phyloP scores from a whole-genome alignment of 768 basidiomycete species.

The Suillus subalutaceus region DNA sequence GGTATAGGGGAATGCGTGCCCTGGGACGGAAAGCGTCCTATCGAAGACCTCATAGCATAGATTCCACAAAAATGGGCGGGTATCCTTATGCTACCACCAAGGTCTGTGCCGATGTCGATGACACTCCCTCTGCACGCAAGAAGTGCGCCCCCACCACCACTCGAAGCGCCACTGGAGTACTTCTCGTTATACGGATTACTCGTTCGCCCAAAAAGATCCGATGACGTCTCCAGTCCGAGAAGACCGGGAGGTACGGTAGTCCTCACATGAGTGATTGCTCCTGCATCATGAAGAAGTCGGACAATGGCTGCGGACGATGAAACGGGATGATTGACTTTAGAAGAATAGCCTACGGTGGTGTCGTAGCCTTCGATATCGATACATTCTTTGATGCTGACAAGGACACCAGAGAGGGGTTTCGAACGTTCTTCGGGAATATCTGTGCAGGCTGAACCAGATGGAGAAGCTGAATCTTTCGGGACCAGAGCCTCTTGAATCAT shows the following conservation, averaged over 20 bases:
- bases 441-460: constrained; percentile 14
- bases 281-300: constrained; percentile 43
- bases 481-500: constrained; percentile 37
- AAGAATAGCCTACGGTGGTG: constrained; percentile 48
- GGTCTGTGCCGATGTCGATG: constrained; percentile 51
- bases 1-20: constrained; percentile 36
- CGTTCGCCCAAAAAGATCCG: constrained; percentile 50
- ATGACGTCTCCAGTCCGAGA: constrained; percentile 42
- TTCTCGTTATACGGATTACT: constrained; percentile 49
- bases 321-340: constrained; percentile 37
- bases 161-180: constrained; percentile 48
- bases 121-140: constrained; percentile 46
- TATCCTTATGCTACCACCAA: constrained; percentile 53
- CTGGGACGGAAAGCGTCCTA: constrained; percentile 40
- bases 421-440: constrained; percentile 2
- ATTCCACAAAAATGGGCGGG: constrained; percentile 53
- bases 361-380: constrained; percentile 49
- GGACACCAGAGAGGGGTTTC: constrained; percentile 43
- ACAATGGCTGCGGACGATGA: constrained; percentile 41
- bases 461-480: constrained; percentile 13
- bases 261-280: constrained; percentile 44
- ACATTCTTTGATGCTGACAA: constrained; percentile 52
- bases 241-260: constrained; percentile 48
- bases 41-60: constrained; percentile 43
- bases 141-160: constrained; percentile 54